Evolutionary conservation across 805 yeast genomes (phyloP).

Genomic region (Nakazawaea ernobii): DNA sequence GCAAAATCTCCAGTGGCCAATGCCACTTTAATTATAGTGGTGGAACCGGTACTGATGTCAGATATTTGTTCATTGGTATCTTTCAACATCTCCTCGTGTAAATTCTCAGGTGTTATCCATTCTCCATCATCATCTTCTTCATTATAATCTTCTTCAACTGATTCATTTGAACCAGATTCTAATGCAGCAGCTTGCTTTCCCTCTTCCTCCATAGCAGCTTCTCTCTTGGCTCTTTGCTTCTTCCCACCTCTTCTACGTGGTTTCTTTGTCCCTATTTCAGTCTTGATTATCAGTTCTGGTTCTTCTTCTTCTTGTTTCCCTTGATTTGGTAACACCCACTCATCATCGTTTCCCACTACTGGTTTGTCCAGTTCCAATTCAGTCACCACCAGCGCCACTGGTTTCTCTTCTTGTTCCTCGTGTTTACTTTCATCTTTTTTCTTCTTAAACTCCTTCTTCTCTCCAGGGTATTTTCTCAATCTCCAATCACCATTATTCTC

Average conservation of each 20-base stretch:
- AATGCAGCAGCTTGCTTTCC: constrained; percentile 14
- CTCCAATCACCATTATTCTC: constrained; percentile 63
- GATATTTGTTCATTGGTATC: constrained; percentile 61
- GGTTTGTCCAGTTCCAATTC: too few relatives aligned
- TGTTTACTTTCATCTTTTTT: constrained; percentile 18
- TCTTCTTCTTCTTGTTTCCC: constrained; percentile 6
- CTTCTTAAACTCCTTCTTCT: constrained; percentile 29
- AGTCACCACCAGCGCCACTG: not conserved
- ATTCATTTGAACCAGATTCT: constrained; percentile 11
- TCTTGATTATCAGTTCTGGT: too few relatives aligned
- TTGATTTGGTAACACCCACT: constrained; percentile 12
- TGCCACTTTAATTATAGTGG: constrained; percentile 61
- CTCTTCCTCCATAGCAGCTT: constrained; percentile 28
- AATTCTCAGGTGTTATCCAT: constrained; percentile 91
- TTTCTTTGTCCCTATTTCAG: constrained; percentile 26
- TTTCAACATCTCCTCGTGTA: constrained; percentile 61
- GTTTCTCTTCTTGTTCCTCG: constrained; percentile 11
- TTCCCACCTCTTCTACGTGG: constrained; percentile 59
- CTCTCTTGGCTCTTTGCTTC: constrained; percentile 56
- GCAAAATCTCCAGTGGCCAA: constrained; percentile 96
- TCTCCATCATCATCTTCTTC: constrained; percentile 80
- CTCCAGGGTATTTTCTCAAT: constrained; percentile 71
- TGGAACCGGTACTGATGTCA: constrained; percentile 25
- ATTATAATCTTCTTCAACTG: constrained; percentile 44
- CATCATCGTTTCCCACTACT: not conserved